Base-by-base conservation (phyloP, 2,329 filamentous ascomycete genomes). In the Botryotinia narcissicola region DNA sequence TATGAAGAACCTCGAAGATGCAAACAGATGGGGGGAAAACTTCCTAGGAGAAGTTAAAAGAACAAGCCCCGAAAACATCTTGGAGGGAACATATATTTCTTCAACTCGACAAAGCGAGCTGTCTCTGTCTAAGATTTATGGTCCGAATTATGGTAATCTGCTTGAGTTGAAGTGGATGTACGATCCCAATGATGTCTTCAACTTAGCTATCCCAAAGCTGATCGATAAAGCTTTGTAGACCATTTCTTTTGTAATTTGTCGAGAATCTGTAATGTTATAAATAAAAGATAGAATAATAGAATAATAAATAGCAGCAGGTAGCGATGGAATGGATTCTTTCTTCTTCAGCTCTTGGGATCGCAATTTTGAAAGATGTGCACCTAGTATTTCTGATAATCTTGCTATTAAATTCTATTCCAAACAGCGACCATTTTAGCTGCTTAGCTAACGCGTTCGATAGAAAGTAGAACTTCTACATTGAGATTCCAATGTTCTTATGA, bases 131-230 rank as follows among this genome's bases (percentile, higher is more conserved):
- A 77, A 76, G 22, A 80, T 82, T 6, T 83, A 80, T 68, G 81
- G 81, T 1, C 51, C 75, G 7, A 77, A 82, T 25, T 77, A 79
- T 57, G 44, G 71, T 37, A 71, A 72, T 16, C 59, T 77, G 3
- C 35, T 75, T 22, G 74, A 60, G 73, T 71, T 82, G 60, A 82
- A 84, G 75, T 77, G 76, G 71, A 77, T 80, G 61, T 81, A 82
- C 64, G 82, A 84, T 60, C 80, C 82, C 0, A 73, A 79, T 6
- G 82, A 83, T 73, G 78, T 82, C 2, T 84, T 84, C 73, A 81
- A 78, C 51, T 48, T 77, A 32, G 74, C 75, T 29, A 62, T 76
- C 89, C 78, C 76, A 37, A 42, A 72, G n/a, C 18, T 67, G 48
- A 67, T 67, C 22, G 61, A 59, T 29, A 67, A 9, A 9, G 20